Percentiles rank a stretch among this genome's conserved stretches.
phyloP scores from a whole-genome alignment of 2,329 filamentous ascomycete species.

The Fusarium sp. region DNA sequence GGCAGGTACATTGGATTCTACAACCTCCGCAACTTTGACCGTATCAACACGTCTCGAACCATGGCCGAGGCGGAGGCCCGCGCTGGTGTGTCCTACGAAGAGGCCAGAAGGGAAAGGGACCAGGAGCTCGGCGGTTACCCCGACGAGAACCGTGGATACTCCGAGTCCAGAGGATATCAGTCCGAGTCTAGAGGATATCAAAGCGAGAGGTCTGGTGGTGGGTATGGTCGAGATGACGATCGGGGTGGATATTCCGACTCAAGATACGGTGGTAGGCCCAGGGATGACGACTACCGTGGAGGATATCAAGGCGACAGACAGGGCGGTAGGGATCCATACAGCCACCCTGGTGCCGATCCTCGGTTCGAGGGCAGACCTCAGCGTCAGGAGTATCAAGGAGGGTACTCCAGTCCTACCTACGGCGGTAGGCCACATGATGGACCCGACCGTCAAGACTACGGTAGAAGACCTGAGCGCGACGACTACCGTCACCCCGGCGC shows the following conservation, averaged over 20 bases:
- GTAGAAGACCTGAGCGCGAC: slow-evolving; percentile 12
- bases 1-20: slow-evolving; percentile 84
- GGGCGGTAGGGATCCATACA: slow-evolving; percentile 16
- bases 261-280: not conserved
- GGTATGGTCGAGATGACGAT: slow-evolving; percentile 16
- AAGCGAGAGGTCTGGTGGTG: slow-evolving; percentile 7
- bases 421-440: slow-evolving; percentile 4
- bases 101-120: slow-evolving; percentile 74
- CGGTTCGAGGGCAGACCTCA: slow-evolving; percentile 21
- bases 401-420: slow-evolving; percentile 15
- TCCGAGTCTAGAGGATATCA: slow-evolving; percentile 16
- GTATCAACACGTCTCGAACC: slow-evolving; percentile 77
- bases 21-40: slow-evolving; percentile 86
- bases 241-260: slow-evolving; percentile 1
- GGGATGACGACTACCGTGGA: slow-evolving; percentile 20
- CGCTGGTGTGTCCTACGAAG: slow-evolving; percentile 76
- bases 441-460: slow-evolving; percentile 18
- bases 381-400: slow-evolving; percentile 15
- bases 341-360: slow-evolving; percentile 29
- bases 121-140: slow-evolving; percentile 64
- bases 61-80: slow-evolving; percentile 71
- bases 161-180: slow-evolving; percentile 10
- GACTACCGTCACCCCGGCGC: slow-evolving; percentile 20
- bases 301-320: slow-evolving; percentile 2
- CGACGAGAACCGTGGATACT: slow-evolving; percentile 30